Conservation (phyloP, 2,329 filamentous ascomycete species). For the Cordyceps cateniannulata region DNA sequence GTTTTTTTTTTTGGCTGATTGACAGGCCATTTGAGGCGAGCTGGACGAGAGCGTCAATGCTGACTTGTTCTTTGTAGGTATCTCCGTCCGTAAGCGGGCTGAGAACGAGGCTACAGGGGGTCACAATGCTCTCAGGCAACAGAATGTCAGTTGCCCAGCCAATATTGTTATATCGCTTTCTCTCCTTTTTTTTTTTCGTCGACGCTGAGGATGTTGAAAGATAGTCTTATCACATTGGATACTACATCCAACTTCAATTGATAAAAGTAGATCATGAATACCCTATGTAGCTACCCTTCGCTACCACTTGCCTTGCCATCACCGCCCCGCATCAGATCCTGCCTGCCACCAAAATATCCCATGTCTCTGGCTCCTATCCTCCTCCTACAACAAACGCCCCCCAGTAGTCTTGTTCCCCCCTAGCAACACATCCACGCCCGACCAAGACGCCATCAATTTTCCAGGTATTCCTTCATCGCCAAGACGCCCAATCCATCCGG, state of each 20-base stretch:
- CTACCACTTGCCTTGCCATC: too few species aligned
- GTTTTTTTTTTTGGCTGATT: neutral
- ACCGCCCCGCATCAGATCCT: neutral
- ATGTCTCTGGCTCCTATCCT: too few species aligned
- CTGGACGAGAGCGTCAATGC: neutral
- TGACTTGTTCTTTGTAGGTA: neutral
- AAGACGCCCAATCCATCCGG: neutral
- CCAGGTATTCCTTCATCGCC: neutral
- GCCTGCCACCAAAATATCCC: neutral
- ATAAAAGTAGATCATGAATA: too few species aligned
- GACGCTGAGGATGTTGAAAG: neutral
- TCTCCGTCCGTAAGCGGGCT: neutral
- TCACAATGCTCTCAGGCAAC: neutral
- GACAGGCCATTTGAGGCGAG: neutral
- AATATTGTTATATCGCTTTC: too few species aligned
- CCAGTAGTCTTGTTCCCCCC: neutral
- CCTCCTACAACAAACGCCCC: neutral
- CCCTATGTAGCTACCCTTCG: too few species aligned
- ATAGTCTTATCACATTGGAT: neutral
- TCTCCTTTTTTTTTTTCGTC: too few species aligned
- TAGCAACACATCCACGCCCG: neutral
- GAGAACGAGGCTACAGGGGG: neutral
- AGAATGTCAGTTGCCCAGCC: neutral
- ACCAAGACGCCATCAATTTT: neutral
- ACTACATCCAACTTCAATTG: neutral